Conservation (phyloP, 441 rosid genomes). For the Jatropha podagrica region DNA sequence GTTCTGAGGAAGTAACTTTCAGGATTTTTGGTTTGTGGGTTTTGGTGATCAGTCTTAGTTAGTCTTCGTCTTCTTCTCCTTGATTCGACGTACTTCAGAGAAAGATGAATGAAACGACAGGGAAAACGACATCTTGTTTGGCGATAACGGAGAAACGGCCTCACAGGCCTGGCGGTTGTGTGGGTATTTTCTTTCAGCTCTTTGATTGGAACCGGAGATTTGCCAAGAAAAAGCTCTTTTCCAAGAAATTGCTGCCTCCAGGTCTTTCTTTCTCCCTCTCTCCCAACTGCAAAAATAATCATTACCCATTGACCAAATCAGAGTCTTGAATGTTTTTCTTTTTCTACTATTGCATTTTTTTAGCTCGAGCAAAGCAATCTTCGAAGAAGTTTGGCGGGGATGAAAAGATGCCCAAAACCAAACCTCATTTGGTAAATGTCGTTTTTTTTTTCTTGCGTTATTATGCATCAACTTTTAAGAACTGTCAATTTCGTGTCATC, state of each 20-base stretch:
- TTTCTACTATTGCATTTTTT: slow-evolving; percentile 10
- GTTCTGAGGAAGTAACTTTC: neutral
- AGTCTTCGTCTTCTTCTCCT: neutral
- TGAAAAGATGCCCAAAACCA: slow-evolving; percentile 82
- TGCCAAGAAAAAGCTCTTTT: slow-evolving; percentile 77
- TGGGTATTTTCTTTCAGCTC: slow-evolving; percentile 84
- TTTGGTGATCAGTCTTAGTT: neutral
- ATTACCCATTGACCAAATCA: neutral
- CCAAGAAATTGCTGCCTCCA: slow-evolving; percentile 71
- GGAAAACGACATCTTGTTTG: slow-evolving; percentile 43
- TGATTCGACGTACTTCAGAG: slow-evolving; percentile 21
- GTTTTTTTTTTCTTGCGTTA: slow-evolving; percentile 10
- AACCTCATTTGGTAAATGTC: slow-evolving; percentile 57
- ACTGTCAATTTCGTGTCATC: neutral
- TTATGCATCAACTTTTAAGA: neutral
- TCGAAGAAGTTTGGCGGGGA: slow-evolving; percentile 65
- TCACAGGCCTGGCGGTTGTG: slow-evolving; percentile 76
- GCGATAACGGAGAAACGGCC: slow-evolving; percentile 69
- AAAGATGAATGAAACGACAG: slow-evolving; percentile 52
- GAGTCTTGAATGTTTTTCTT: slow-evolving; percentile 7
- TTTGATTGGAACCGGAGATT: slow-evolving; percentile 85
- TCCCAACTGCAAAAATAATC: neutral
- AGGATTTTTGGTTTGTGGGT: slow-evolving; percentile 4
- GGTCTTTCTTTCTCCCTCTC: slow-evolving; percentile 35
- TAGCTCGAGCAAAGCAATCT: slow-evolving; percentile 57